Evolutionary conservation across 345 rosid species (phyloP).

Genomic region (Physaria fendleri): DNA sequence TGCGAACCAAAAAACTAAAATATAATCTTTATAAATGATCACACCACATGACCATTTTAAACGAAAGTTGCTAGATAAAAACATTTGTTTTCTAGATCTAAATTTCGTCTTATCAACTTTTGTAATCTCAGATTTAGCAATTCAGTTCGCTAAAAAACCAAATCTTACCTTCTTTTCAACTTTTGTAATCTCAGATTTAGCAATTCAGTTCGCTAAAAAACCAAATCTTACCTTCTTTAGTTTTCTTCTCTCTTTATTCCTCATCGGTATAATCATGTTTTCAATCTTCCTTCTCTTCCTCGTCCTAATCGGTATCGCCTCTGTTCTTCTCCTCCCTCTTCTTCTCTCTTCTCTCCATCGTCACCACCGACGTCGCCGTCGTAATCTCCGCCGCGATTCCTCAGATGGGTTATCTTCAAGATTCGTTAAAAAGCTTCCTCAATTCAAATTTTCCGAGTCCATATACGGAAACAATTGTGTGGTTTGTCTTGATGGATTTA

Average conservation of each 20-base stretch:
- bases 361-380: slow-evolving; percentile 26
- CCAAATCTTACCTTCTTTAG: no score
- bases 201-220: no score
- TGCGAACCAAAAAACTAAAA: no score
- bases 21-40: no score
- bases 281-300: slow-evolving; percentile 44
- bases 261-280: slow-evolving; percentile 62
- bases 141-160: no score
- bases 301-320: slow-evolving; percentile 48
- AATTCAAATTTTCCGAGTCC: slow-evolving; percentile 38
- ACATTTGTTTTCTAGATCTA: no score
- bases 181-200: no score
- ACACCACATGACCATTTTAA: no score
- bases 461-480: slow-evolving; percentile 42
- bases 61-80: no score
- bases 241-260: slow-evolving; percentile 37
- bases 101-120: no score
- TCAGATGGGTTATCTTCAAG: slow-evolving; percentile 38
- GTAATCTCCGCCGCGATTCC: slow-evolving; percentile 8
- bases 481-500: slow-evolving; percentile 66
- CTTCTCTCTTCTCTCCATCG: slow-evolving; percentile 43
- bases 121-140: no score
- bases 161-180: no score
- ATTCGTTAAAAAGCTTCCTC: slow-evolving; percentile 52
- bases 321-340: slow-evolving; percentile 49